Evolutionary conservation across 2,329 filamentous ascomycete genomes (phyloP).

Genomic region (Aspergillus aculeatinus): DNA sequence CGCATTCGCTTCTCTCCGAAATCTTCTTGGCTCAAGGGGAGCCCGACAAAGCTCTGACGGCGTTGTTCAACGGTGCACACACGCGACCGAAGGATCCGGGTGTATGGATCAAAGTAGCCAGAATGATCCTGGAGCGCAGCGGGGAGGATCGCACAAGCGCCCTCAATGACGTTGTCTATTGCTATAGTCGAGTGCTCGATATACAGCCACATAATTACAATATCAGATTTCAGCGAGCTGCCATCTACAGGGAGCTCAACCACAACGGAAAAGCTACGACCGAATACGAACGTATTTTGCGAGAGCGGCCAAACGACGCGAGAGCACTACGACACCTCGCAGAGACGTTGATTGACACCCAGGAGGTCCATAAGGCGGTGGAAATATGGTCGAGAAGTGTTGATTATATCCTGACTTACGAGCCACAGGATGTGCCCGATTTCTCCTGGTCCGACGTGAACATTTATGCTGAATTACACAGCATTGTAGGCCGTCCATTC

Average conservation of each 20-base stretch:
- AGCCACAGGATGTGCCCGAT: conserved; percentile 45
- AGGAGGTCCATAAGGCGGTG: conserved; percentile 50
- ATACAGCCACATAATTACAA: conserved; percentile 54
- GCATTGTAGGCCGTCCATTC: conserved; percentile 60
- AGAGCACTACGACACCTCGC: conserved; percentile 57
- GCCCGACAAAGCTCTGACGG: conserved; percentile 56
- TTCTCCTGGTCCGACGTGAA: conserved; percentile 79
- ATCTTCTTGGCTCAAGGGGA: conserved; percentile 58
- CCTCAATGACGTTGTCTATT: conserved; percentile 53
- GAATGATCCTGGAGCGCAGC: conserved; percentile 52
- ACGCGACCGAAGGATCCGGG: conserved; percentile 54
- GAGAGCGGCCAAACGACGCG: conserved; percentile 54
- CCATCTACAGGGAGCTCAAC: conserved; percentile 53
- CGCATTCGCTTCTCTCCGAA: conserved; percentile 61
- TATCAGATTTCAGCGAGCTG: conserved; percentile 55
- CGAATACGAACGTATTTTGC: conserved; percentile 57
- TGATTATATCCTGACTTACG: conserved; percentile 46
- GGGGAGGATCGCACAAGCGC: conserved; percentile 45
- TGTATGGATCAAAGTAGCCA: conserved; percentile 59
- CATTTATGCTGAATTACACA: conserved; percentile 79
- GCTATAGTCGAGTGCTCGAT: conserved; percentile 54
- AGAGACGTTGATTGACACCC: conserved; percentile 55
- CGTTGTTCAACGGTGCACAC: conserved; percentile 59
- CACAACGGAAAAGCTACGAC: conserved; percentile 48
- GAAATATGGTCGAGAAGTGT: conserved; percentile 55